These are phyloP conservation scores for Skeletonema potamos DNA, from an alignment of 108 stramenopile genomes.

Conservation along the genomic window DNA sequence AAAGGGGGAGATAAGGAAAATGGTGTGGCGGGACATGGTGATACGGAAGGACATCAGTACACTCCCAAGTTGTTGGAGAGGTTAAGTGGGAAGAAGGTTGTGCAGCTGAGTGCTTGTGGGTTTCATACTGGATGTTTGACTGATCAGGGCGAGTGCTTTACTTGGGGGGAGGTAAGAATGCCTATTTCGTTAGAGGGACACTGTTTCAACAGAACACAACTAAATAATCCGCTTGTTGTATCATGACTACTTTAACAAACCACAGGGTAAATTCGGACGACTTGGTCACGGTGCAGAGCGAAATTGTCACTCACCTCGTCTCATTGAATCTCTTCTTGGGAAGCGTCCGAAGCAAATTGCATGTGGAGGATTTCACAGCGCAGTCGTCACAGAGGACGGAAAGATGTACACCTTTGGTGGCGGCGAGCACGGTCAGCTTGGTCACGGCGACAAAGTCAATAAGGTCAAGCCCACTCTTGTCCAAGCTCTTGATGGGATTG, in stretches of 20 bases:
- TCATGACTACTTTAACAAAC: too few species aligned
- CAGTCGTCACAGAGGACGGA: slow-evolving; percentile 88
- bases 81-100: slow-evolving; percentile 79
- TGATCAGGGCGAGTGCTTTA: slow-evolving; percentile 80
- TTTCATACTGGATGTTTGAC: slow-evolving; percentile 94
- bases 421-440: slow-evolving; percentile 89
- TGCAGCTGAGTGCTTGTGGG: slow-evolving; percentile 91
- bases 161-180: slow-evolving; percentile 71
- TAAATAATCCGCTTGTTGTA: too few species aligned
- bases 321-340: slow-evolving; percentile 81
- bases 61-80: slow-evolving; percentile 84
- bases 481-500: slow-evolving; percentile 66
- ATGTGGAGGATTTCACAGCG: slow-evolving; percentile 92
- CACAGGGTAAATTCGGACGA: slow-evolving; percentile 90
- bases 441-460: slow-evolving; percentile 93
- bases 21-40: slow-evolving; percentile 94
- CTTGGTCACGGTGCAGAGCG: slow-evolving; percentile 89
- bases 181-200: too few species aligned
- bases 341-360: slow-evolving; percentile 78
- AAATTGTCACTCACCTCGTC: slow-evolving; percentile 83
- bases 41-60: slow-evolving; percentile 94
- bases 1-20: slow-evolving; percentile 88
- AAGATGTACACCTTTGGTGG: slow-evolving; percentile 91
- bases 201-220: too few species aligned
- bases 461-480: slow-evolving; percentile 84